Conservation (phyloP, 148 eudicot genomes). For the Persicaria tinctoria region DNA sequence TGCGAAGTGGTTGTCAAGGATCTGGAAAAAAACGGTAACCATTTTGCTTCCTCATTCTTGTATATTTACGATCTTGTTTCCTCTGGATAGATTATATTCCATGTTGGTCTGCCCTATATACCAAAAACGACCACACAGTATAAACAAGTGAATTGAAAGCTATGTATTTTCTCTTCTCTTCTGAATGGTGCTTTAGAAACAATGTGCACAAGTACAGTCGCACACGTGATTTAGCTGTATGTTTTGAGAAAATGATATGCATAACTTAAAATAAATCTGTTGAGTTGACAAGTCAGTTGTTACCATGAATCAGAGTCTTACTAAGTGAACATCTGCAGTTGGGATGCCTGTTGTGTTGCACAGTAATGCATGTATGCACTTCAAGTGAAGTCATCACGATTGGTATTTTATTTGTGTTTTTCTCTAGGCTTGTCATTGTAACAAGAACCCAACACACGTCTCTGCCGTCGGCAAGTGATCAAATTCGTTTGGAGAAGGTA, state of each 20-base stretch:
- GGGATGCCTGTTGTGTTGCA: neutral
- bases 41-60: neutral
- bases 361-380: neutral
- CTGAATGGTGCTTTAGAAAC: slow-evolving; percentile 7
- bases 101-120: neutral
- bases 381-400: neutral
- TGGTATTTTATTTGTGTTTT: neutral
- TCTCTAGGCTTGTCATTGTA: slow-evolving; percentile 81
- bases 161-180: neutral
- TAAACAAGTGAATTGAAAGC: neutral
- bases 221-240: neutral
- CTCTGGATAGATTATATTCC: neutral
- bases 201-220: neutral
- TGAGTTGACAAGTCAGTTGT: neutral
- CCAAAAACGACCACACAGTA: neutral
- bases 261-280: neutral
- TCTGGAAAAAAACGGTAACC: slow-evolving; percentile 82
- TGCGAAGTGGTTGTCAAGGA: slow-evolving; percentile 59
- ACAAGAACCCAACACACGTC: slow-evolving; percentile 66
- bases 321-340: neutral
- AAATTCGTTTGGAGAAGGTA: slow-evolving; percentile 81
- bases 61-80: neutral
- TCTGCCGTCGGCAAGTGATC: slow-evolving; percentile 81
- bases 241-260: neutral
- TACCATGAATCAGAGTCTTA: neutral